phyloP scores from a whole-genome alignment of 2,329 filamentous ascomycete species.

The Ceratocystis papillata region DNA sequence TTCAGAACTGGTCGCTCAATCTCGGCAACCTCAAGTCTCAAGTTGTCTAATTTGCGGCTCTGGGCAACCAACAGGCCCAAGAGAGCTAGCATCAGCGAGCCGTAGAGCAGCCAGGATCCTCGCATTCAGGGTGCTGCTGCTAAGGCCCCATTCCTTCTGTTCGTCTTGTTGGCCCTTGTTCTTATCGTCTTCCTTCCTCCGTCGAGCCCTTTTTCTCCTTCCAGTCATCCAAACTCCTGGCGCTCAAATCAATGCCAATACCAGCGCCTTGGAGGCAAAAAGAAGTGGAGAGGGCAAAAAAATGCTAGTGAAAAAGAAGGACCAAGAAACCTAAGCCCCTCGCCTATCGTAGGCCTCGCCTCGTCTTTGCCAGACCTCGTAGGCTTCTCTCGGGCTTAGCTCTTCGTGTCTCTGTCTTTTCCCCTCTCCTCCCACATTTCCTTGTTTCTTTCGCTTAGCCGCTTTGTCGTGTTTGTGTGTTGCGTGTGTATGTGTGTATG shows the following conservation, averaged over 20 bases:
- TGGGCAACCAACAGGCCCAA: neutral
- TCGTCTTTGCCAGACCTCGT: neutral
- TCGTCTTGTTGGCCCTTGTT: neutral
- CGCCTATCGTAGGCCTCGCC: neutral
- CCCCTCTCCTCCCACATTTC: neutral
- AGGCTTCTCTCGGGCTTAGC: neutral
- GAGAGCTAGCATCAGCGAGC: neutral
- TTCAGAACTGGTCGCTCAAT: neutral
- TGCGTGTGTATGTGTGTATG: neutral
- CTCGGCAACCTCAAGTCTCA: conserved; percentile 8
- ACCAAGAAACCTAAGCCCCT: no score
- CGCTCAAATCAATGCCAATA: no score
- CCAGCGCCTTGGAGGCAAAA: no score
- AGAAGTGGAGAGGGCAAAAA: no score
- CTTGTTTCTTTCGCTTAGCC: conserved; percentile 10
- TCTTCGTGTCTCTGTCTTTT: neutral
- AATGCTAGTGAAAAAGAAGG: no score
- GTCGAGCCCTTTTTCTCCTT: neutral
- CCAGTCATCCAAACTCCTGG: neutral
- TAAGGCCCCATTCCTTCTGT: neutral
- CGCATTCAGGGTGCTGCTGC: neutral
- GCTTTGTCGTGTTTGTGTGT: neutral
- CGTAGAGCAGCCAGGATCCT: no score
- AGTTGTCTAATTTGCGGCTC: conserved; percentile 5
- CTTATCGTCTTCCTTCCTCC: neutral